phyloP scores from a whole-genome alignment of 108 stramenopile species.

The Nitzschia putrida region DNA sequence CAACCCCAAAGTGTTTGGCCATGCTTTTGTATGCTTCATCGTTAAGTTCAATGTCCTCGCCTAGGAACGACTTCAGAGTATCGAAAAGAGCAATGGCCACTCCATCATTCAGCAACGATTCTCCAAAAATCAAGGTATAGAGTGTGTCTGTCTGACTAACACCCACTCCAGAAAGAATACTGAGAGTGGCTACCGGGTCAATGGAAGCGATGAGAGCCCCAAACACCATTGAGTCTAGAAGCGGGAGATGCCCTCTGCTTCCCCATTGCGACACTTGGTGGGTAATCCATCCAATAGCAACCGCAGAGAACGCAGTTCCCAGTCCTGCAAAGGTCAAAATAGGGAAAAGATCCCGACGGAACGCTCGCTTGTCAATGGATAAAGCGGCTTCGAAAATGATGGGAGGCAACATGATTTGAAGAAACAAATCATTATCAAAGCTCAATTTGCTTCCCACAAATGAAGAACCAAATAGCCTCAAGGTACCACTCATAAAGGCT shows the following conservation, averaged over 20 bases:
- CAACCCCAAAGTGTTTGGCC: conserved; percentile 37
- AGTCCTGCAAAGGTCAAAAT: conserved; percentile 79
- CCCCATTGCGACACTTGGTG: conserved; percentile 47
- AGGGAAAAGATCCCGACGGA: conserved; percentile 71
- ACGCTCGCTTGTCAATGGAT: conserved; percentile 70
- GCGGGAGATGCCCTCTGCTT: conserved; percentile 42
- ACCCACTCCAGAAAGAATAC: conserved; percentile 75
- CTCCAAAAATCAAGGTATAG: conserved; percentile 92
- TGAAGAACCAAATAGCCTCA: conserved; percentile 36
- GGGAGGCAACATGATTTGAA: conserved; percentile 82
- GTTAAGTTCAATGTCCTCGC: conserved; percentile 29
- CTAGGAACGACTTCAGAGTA: conserved; percentile 43
- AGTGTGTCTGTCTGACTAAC: conserved; percentile 76
- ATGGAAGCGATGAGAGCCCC: conserved; percentile 88
- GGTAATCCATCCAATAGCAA: conserved; percentile 67
- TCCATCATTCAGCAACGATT: conserved; percentile 94
- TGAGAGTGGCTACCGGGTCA: conserved; percentile 85
- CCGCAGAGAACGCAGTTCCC: conserved; percentile 71
- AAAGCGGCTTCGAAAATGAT: conserved; percentile 87
- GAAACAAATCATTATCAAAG: conserved; percentile 84
- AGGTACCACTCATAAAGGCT: conserved; percentile 40
- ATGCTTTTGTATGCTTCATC: conserved; percentile 29
- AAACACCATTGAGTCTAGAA: conserved; percentile 79
- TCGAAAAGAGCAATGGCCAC: conserved; percentile 78
- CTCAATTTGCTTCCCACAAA: conserved; percentile 46